Percentiles rank a stretch among this genome's conserved stretches.
phyloP scores from a whole-genome alignment of 331 rosid genomes.

The Dryas integrifolia region DNA sequence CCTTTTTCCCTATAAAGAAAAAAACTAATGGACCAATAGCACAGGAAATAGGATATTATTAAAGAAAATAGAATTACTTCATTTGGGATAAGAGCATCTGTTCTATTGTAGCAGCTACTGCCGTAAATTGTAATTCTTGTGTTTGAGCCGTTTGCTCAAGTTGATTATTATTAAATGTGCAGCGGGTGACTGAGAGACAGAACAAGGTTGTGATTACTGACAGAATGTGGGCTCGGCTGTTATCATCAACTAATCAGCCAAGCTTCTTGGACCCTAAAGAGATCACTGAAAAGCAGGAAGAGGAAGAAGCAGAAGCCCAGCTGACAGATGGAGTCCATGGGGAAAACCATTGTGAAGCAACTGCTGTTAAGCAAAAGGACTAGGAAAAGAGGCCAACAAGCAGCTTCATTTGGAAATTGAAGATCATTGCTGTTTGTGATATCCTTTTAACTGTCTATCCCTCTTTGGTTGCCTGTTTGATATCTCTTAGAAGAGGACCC shows the following conservation, averaged over 20 bases:
- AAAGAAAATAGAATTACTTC: not conserved
- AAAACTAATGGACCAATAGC: not conserved
- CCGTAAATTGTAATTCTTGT: not conserved
- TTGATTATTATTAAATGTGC: constrained; percentile 14
- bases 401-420: not conserved
- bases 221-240: constrained; percentile 59
- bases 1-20: not conserved
- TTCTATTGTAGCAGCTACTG: not conserved
- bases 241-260: constrained; percentile 58
- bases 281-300: not conserved
- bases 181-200: constrained; percentile 39
- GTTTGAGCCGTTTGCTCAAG: not conserved
- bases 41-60: not conserved
- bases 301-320: constrained; percentile 10
- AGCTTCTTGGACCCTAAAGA: constrained; percentile 40
- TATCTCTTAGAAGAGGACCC: constrained; percentile 3
- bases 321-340: constrained; percentile 14
- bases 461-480: not conserved
- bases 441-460: not conserved
- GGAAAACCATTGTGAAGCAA: constrained; percentile 2
- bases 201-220: constrained; percentile 53
- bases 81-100: not conserved
- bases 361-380: not conserved
- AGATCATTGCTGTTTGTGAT: not conserved
- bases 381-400: not conserved